Evolutionary conservation across 768 basidiomycete genomes (phyloP), one percentile per base, ranked within the genome.

Genomic region (Clitopilus hobsonii): DNA sequence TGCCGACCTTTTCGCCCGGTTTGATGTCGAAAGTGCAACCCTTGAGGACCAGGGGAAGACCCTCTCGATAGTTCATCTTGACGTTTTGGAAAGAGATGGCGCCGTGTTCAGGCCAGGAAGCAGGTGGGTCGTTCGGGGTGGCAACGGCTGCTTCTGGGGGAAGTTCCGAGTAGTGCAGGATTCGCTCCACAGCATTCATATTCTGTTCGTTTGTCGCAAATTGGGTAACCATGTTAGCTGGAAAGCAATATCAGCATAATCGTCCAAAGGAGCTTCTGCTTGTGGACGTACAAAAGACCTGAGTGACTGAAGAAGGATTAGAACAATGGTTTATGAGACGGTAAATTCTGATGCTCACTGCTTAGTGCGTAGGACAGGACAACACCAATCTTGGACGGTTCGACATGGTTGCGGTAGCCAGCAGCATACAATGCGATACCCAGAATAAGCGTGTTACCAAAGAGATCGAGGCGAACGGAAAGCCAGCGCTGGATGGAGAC

Each of bases 141-240:
- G 67, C 65, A 0, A 64, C 52, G 14, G 62, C 71, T 5, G 81
- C 86, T 65, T 90, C 88, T 0, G 76, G 57, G 0, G 74, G 73
- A 2, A 93, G 74, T 32, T 85, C 75, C 5, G 79, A 75, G 65
- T 89, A 91, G 41, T 86, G 79, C 24, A 85, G 67, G 1, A 89
- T 73, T 13, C 87, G 80, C 63, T 89, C 87, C 11, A 85, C 85
- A 0, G 84, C 80, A 61, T 88, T 88, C 80, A 88, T 86, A 63
- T 84, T 83, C 63, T 86, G 83, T 63, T 86, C 84, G 54, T 79
- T 83, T 58, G 74, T 71, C 4, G 84, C 82, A 60, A 81, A 85
- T 25, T 76, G 72, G 0, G 77, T 69, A 16, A 85, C 73, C 66
- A 85, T 75, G 58, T 81, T 72, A 6, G 81, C 80, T 84, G 13